Evolutionary conservation across 352 stramenopile genomes (phyloP).

Genomic region (Phytopythium delawarense): DNA sequence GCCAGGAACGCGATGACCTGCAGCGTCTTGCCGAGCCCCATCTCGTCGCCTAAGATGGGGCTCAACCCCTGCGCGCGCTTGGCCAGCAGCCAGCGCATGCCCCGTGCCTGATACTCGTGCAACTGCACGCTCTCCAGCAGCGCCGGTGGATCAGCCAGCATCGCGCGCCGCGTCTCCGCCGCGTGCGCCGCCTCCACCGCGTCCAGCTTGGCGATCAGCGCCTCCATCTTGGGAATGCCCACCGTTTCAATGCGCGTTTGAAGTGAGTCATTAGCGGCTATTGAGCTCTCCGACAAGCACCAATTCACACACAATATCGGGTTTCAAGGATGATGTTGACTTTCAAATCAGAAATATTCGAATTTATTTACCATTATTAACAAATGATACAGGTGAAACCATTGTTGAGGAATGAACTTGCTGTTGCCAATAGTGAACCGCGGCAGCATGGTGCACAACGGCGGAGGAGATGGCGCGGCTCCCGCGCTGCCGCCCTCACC

Average conservation of each 20-base stretch:
- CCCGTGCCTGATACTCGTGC: conserved; percentile 68
- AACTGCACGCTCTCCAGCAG: conserved; percentile 53
- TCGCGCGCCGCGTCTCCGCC: conserved; percentile 14
- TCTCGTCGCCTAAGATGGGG: conserved; percentile 78
- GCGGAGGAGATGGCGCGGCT: not conserved
- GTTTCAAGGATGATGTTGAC: too few species aligned
- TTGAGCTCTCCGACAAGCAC: not conserved
- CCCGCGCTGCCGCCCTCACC: not conserved
- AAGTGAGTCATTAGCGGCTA: too few species aligned
- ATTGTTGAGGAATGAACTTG: too few species aligned
- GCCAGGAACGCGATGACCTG: conserved; percentile 73
- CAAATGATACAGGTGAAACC: too few species aligned
- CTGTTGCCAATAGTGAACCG: too few species aligned
- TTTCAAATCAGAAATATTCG: too few species aligned
- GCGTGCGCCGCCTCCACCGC: conserved; percentile 22
- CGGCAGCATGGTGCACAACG: not conserved
- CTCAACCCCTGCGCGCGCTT: conserved; percentile 64
- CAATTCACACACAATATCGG: not conserved
- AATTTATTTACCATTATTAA: too few species aligned
- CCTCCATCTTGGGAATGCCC: conserved; percentile 31
- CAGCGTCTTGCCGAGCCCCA: conserved; percentile 82
- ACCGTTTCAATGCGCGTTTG: too few species aligned
- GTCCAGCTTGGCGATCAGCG: conserved; percentile 32
- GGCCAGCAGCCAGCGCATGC: conserved; percentile 57
- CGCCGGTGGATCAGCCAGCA: conserved; percentile 18